A percentile compares a stretch with the other conserved stretches of the same genome.
Conservation (phyloP, 116 monocot species). For the Dioscorea cayenensis region DNA sequence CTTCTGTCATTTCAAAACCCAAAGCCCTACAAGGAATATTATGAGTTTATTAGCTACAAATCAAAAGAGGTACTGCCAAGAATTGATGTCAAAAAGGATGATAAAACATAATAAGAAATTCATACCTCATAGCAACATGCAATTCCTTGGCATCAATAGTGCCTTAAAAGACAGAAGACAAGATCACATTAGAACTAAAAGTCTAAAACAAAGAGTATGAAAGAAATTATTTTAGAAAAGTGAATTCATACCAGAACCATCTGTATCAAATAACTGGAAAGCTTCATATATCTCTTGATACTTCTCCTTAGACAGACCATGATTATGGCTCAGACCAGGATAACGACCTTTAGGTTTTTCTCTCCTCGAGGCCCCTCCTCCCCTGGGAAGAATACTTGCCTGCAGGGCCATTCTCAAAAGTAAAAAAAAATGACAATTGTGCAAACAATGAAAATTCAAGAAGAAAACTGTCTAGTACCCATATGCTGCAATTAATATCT, state of each 20-base stretch:
- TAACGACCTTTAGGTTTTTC: constrained; percentile 53
- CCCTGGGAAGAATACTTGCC: constrained; percentile 17
- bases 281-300: constrained; percentile 91
- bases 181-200: background rate
- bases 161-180: constrained; percentile 31
- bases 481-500: background rate
- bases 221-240: background rate
- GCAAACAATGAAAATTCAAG: background rate
- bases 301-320: constrained; percentile 63
- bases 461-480: background rate
- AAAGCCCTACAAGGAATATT: constrained; percentile 60
- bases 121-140: constrained; percentile 94
- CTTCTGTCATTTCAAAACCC: constrained; percentile 92
- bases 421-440: background rate
- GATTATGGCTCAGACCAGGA: constrained; percentile 50
- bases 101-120: background rate
- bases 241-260: constrained; percentile 71
- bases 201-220: constrained; percentile 1
- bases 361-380: constrained; percentile 28
- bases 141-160: constrained; percentile 97
- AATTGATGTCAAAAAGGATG: no score
- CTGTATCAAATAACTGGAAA: constrained; percentile 95
- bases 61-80: background rate
- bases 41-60: background rate
- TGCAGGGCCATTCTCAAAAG: constrained; percentile 6